Conservation (phyloP, 495 filamentous ascomycete genomes). For the Penicillium desertorum region DNA sequence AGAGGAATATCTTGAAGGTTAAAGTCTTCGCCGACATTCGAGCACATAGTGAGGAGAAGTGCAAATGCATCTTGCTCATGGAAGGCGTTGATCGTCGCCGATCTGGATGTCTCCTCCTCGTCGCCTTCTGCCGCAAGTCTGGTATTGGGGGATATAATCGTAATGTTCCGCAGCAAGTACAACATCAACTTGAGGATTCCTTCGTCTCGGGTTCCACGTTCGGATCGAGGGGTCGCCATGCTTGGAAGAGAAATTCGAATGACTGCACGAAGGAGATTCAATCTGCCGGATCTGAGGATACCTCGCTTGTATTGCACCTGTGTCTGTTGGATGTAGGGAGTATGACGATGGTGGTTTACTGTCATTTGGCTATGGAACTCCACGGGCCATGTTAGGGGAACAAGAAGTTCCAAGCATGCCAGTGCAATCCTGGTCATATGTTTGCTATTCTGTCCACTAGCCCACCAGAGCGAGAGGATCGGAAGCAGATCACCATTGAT, state of each 20-base stretch:
- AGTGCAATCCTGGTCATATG: conserved; percentile 77
- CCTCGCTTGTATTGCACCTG: conserved; percentile 87
- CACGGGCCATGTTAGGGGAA: conserved; percentile 92
- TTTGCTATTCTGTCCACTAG: conserved; percentile 61
- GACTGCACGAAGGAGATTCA: conserved; percentile 70
- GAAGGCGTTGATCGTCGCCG: conserved; percentile 83
- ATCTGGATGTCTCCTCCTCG: conserved; percentile 85
- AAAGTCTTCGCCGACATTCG: conserved; percentile 91
- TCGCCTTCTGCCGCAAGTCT: conserved; percentile 63
- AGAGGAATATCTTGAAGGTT: conserved; percentile 79
- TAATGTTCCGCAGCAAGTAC: conserved; percentile 84
- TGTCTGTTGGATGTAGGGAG: conserved; percentile 81
- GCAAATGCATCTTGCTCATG: conserved; percentile 87
- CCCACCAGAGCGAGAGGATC: conserved; percentile 79
- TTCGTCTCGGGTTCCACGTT: conserved; percentile 78
- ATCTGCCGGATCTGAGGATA: conserved; percentile 77
- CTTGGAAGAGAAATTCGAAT: conserved; percentile 83
- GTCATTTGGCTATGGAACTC: conserved; percentile 84
- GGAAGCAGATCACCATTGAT: conserved; percentile 85
- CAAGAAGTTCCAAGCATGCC: conserved; percentile 87
- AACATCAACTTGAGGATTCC: conserved; percentile 91
- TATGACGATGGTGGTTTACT: conserved; percentile 86
- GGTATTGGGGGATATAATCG: conserved; percentile 71
- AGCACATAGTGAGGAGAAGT: conserved; percentile 78
- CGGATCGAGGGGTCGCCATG: conserved; percentile 74